phyloP scores from a whole-genome alignment of 306 rosid genomes.

The Cucurbita maxima region DNA sequence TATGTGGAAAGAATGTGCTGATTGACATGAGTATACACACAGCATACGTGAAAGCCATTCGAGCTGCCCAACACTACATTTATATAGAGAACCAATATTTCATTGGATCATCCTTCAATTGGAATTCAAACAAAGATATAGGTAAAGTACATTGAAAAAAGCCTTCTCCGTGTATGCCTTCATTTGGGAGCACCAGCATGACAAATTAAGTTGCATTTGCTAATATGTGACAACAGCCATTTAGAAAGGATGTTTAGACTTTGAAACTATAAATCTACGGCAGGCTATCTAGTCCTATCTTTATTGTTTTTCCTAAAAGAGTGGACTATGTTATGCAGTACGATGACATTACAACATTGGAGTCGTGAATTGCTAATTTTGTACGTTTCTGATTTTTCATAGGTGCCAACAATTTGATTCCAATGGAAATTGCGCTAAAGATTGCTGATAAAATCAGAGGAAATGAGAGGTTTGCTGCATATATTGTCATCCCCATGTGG shows the following conservation, averaged over 20 bases:
- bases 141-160: conserved; percentile 26
- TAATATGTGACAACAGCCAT: background rate
- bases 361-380: conserved; percentile 2
- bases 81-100: conserved; percentile 93
- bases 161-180: background rate
- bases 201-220: background rate
- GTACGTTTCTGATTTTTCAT: conserved; percentile 10
- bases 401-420: conserved; percentile 98
- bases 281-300: background rate
- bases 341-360: background rate
- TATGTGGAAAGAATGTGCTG: conserved; percentile 88
- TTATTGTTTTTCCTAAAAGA: background rate
- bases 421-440: conserved; percentile 93
- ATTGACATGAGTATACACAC: conserved; percentile 99
- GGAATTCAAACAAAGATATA: conserved; percentile 58
- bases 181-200: background rate
- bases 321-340: background rate
- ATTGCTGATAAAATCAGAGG: conserved; percentile 81
- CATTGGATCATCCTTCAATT: conserved; percentile 83
- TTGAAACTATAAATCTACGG: background rate
- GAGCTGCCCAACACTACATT: conserved; percentile 87
- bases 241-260: background rate
- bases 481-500: conserved; percentile 97
- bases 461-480: conserved; percentile 80
- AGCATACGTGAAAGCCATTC: conserved; percentile 90